These are phyloP conservation scores for Podospora tetraspora DNA, from an alignment of 495 filamentous ascomycete species.

Conservation along the genomic window DNA sequence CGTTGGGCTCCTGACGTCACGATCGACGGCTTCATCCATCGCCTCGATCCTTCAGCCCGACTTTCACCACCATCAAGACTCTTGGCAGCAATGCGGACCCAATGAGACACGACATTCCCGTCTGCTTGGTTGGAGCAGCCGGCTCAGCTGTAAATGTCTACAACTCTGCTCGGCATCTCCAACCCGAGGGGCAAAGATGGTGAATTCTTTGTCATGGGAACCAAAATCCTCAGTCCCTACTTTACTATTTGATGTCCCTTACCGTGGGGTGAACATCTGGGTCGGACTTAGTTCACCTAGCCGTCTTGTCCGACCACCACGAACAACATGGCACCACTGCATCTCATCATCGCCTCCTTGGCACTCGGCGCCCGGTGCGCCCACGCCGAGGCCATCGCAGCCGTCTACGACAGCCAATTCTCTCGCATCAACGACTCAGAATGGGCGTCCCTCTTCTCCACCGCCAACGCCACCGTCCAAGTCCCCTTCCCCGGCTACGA, in stretches of 20 bases:
- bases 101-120: background rate
- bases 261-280: background rate
- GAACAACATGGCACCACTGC: background rate
- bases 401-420: background rate
- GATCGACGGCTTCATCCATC: background rate
- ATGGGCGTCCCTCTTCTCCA: background rate
- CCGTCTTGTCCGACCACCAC: background rate
- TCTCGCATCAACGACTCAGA: background rate
- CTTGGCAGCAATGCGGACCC: background rate
- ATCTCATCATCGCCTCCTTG: background rate
- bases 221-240: background rate
- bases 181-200: background rate
- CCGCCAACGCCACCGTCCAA: background rate
- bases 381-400: background rate
- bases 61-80: background rate
- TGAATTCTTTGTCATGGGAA: background rate
- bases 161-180: background rate
- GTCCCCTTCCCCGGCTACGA: background rate
- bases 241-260: background rate
- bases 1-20: background rate
- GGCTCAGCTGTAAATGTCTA: background rate
- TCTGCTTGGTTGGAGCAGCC: background rate
- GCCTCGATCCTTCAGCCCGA: background rate
- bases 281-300: background rate
- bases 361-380: background rate